Evolutionary conservation across 2,329 filamentous ascomycete species (phyloP).

Genomic region (Penicillium sclerotiorum): DNA sequence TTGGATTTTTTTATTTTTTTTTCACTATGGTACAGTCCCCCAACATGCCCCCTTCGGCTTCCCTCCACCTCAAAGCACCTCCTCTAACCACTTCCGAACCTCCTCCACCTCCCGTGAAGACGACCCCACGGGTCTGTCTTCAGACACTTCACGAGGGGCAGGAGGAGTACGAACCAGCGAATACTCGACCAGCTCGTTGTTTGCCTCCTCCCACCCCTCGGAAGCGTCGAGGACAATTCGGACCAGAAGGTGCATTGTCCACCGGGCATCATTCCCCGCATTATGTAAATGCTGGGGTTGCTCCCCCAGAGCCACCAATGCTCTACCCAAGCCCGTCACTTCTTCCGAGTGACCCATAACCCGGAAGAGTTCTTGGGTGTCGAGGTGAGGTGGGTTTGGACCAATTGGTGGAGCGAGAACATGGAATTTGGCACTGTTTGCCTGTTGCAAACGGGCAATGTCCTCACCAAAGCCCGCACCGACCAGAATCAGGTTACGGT

Average conservation of each 20-base stretch:
- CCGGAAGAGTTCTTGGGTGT: background rate
- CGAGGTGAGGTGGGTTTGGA: background rate
- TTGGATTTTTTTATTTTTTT: no score
- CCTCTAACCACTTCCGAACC: no score
- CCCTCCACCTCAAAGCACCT: no score
- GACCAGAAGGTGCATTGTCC: constrained; percentile 74
- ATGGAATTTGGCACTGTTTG: background rate
- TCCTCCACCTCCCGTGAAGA: no score
- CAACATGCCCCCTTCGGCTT: no score
- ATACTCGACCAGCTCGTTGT: no score
- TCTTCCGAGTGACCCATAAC: background rate
- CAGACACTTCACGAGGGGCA: no score
- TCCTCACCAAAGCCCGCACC: background rate
- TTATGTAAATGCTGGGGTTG: constrained; percentile 67
- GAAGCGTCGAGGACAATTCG: no score
- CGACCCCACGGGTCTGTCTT: no score
- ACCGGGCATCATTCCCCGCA: constrained; percentile 81
- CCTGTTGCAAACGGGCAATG: background rate
- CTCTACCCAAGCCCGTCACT: constrained; percentile 29
- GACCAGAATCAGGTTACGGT: background rate
- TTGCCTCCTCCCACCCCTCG: no score
- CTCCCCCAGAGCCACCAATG: constrained; percentile 63
- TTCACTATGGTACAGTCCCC: no score
- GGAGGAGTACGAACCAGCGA: no score
- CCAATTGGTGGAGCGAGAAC: background rate